These are phyloP conservation scores for Malus sylvestris DNA, from an alignment of 306 rosid species.

Conservation along the genomic window DNA sequence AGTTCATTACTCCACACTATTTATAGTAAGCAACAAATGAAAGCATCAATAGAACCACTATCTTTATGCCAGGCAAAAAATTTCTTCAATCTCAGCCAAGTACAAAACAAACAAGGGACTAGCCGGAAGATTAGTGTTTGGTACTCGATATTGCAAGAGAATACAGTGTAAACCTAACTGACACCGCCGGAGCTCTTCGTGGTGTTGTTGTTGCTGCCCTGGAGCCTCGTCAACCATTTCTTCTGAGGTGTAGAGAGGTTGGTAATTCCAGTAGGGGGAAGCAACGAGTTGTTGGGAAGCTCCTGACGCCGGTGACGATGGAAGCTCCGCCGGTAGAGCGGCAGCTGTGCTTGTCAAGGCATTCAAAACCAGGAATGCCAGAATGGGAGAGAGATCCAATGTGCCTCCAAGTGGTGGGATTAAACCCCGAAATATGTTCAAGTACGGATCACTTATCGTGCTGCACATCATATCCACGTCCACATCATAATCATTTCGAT, in stretches of 20 bases:
- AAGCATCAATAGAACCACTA: neutral
- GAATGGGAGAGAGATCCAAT: conserved; percentile 86
- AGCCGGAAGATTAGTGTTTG: neutral
- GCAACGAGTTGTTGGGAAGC: conserved; percentile 23
- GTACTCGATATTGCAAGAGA: neutral
- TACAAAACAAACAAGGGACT: conserved; percentile 2
- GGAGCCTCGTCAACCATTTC: conserved; percentile 83
- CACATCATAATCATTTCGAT: neutral
- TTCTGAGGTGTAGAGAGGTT: conserved; percentile 48
- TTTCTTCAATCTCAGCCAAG: neutral
- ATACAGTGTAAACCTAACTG: conserved; percentile 10
- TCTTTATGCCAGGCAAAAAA: neutral
- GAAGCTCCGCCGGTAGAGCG: conserved; percentile 98
- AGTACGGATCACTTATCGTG: conserved; percentile 88
- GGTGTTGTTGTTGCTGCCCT: conserved; percentile 26
- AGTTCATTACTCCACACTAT: too few relatives aligned
- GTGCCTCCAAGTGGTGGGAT: conserved; percentile 96
- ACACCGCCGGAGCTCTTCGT: conserved; percentile 29
- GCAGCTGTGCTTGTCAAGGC: conserved; percentile 90
- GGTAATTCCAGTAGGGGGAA: conserved; percentile 16
- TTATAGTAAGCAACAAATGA: too few relatives aligned
- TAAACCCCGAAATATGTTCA: conserved; percentile 91
- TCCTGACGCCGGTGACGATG: neutral
- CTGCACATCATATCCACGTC: conserved; percentile 36
- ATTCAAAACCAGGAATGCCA: conserved; percentile 78